A percentile compares a stretch with the other conserved stretches of the same genome.
phyloP scores from a whole-genome alignment of 306 rosid species.

The Vigna mungo region DNA sequence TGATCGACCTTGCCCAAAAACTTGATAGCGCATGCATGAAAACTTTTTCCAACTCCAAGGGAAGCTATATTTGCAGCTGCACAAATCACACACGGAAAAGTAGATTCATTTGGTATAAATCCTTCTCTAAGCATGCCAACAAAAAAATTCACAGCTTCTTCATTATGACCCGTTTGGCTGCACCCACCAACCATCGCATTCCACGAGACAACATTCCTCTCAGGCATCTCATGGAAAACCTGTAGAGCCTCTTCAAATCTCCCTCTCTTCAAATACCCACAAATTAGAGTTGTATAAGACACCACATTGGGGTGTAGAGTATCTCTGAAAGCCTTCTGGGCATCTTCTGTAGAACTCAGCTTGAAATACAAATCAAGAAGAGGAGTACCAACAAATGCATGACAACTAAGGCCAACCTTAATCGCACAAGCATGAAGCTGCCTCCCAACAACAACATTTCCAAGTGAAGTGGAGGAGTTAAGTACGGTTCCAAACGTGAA shows the following conservation, averaged over 20 bases:
- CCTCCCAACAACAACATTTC: conserved; percentile 58
- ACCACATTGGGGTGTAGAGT: conserved; percentile 74
- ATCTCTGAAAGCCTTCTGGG: conserved; percentile 65
- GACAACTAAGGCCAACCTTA: conserved; percentile 60
- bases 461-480: conserved; percentile 59
- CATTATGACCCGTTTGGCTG: conserved; percentile 85
- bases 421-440: conserved; percentile 74
- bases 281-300: conserved; percentile 77
- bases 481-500: conserved; percentile 79
- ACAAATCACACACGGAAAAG: conserved; percentile 79
- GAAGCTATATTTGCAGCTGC: conserved; percentile 83
- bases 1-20: conserved; percentile 69
- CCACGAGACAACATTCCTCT: conserved; percentile 85
- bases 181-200: conserved; percentile 85
- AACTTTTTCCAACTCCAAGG: conserved; percentile 74
- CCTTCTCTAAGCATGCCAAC: conserved; percentile 76
- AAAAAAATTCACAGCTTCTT: conserved; percentile 75
- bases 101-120: conserved; percentile 68
- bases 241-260: conserved; percentile 67
- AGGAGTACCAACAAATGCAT: conserved; percentile 85
- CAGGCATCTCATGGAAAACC: conserved; percentile 73
- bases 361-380: conserved; percentile 79
- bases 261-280: conserved; percentile 68
- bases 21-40: conserved; percentile 87
- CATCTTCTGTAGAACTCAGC: conserved; percentile 65